A percentile compares a stretch with the other conserved stretches of the same genome.
These are phyloP conservation scores for Metarhizium brunneum DNA, from an alignment of 2,329 filamentous ascomycete genomes.

Conservation along the genomic window DNA sequence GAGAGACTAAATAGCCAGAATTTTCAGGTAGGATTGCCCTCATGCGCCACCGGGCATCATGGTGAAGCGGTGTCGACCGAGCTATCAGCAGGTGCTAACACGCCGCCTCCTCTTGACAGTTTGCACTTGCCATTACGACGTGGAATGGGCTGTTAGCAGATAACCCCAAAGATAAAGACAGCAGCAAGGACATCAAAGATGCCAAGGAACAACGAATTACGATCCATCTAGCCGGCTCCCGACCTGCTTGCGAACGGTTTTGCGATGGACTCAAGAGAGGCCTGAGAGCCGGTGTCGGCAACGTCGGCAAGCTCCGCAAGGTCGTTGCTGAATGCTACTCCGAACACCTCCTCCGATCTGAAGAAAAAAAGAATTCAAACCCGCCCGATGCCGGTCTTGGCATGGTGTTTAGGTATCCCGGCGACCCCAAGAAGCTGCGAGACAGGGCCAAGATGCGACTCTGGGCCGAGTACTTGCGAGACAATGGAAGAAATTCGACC, in stretches of 20 bases:
- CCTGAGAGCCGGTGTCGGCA: constrained; percentile 75
- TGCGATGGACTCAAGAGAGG: constrained; percentile 93
- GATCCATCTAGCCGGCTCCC: constrained; percentile 80
- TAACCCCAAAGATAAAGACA: constrained; percentile 39
- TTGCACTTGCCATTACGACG: constrained; percentile 87
- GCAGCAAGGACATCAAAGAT: constrained; percentile 32
- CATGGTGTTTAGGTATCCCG: constrained; percentile 87
- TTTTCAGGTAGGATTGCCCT: constrained; percentile 47
- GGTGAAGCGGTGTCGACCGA: background rate
- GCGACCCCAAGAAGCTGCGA: constrained; percentile 85
- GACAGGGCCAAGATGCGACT: constrained; percentile 95
- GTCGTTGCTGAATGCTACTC: constrained; percentile 85
- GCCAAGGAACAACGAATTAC: constrained; percentile 73
- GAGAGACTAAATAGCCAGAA: constrained; percentile 89
- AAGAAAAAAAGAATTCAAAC: constrained; percentile 47
- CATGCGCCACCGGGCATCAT: background rate
- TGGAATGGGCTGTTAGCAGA: constrained; percentile 70
- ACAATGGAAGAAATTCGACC: constrained; percentile 89
- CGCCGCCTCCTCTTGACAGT: constrained; percentile 35
- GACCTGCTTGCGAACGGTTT: constrained; percentile 86
- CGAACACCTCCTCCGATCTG: constrained; percentile 63
- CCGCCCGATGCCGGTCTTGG: constrained; percentile 86
- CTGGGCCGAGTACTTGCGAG: constrained; percentile 92
- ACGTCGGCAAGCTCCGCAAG: constrained; percentile 73
- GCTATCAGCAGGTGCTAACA: constrained; percentile 1